Conservation (phyloP, 768 basidiomycete species). For the Agaricus bisporus region DNA sequence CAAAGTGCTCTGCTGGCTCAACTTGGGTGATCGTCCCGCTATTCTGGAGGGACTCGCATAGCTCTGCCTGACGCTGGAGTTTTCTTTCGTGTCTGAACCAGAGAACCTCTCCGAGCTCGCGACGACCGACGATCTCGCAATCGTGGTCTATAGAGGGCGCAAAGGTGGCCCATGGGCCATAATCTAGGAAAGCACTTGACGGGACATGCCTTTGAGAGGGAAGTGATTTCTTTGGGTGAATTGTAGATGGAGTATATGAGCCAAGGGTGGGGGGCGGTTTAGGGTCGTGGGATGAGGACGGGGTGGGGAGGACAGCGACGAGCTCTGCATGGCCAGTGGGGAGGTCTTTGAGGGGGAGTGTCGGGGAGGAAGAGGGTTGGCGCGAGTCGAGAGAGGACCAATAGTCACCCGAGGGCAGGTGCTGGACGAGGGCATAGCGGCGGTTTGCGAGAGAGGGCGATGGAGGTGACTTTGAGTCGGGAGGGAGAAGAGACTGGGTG, state of each 20-base stretch:
- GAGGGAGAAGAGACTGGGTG: slow-evolving; percentile 35
- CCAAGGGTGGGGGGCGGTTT: slow-evolving; percentile 42
- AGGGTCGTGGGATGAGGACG: slow-evolving; percentile 34
- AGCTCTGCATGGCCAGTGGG: slow-evolving; percentile 69
- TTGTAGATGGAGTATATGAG: slow-evolving; percentile 44
- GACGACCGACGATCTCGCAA: slow-evolving; percentile 62
- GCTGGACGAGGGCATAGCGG: slow-evolving; percentile 75
- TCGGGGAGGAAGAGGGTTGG: slow-evolving; percentile 25
- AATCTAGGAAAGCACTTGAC: slow-evolving; percentile 70
- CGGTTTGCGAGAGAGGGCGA: slow-evolving; percentile 30
- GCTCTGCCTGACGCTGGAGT: slow-evolving; percentile 21
- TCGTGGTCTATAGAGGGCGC: slow-evolving; percentile 78
- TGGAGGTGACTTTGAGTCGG: slow-evolving; percentile 19
- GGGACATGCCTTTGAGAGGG: slow-evolving; percentile 50
- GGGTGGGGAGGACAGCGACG: slow-evolving; percentile 64
- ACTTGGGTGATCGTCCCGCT: slow-evolving; percentile 23
- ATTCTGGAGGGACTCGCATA: slow-evolving; percentile 22
- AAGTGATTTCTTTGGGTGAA: slow-evolving; percentile 31
- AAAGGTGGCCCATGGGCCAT: slow-evolving; percentile 70
- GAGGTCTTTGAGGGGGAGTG: slow-evolving; percentile 41
- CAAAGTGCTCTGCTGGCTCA: slow-evolving; percentile 10
- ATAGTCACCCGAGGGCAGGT: slow-evolving; percentile 69
- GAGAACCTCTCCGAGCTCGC: slow-evolving; percentile 53
- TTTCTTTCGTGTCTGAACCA: slow-evolving; percentile 43
- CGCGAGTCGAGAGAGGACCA: slow-evolving; percentile 68